A percentile compares a stretch with the other conserved stretches of the same genome.
phyloP scores from a whole-genome alignment of 2,329 filamentous ascomycete species.

The Colletotrichum filicis region DNA sequence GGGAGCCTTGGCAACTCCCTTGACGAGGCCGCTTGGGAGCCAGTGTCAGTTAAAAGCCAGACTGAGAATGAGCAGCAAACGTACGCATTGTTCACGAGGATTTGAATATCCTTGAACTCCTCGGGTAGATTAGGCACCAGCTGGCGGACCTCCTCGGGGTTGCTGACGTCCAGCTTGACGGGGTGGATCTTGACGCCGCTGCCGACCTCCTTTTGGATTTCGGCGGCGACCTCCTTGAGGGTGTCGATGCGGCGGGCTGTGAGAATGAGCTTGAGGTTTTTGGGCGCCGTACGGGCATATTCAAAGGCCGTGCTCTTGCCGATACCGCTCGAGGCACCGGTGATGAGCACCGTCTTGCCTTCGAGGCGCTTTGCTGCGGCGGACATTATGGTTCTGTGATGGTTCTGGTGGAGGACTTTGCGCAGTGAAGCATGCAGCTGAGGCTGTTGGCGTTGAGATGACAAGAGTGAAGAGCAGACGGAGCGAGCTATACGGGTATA shows the following conservation, averaged over 20 bases:
- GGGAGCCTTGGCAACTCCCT: conserved; percentile 86
- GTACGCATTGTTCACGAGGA: conserved; percentile 96
- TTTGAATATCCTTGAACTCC: conserved; percentile 86
- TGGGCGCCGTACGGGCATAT: conserved; percentile 87
- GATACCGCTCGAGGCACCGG: conserved; percentile 93
- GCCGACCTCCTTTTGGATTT: conserved; percentile 82
- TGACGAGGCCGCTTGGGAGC: conserved; percentile 79
- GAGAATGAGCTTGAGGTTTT: conserved; percentile 83
- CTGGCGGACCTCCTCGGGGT: conserved; percentile 75
- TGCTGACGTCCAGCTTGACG: conserved; percentile 88
- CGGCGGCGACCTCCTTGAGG: conserved; percentile 78
- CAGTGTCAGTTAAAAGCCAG: conserved; percentile 25
- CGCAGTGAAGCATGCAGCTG: conserved; percentile 2
- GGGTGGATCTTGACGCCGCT: conserved; percentile 84
- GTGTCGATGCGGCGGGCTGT: conserved; percentile 88
- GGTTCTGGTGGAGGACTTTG: background rate
- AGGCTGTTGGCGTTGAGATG: background rate
- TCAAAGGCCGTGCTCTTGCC: conserved; percentile 86
- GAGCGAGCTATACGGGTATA: background rate
- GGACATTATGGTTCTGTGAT: conserved; percentile 52
- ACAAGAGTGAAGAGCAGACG: conserved; percentile 8
- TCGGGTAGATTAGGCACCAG: conserved; percentile 81
- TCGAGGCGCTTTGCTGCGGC: conserved; percentile 83
- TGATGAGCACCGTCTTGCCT: conserved; percentile 93
- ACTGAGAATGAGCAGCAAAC: conserved; percentile 46